These are phyloP conservation scores for Rhytidhysteron rufulum DNA, from an alignment of 2,329 filamentous ascomycete species.

Conservation along the genomic window DNA sequence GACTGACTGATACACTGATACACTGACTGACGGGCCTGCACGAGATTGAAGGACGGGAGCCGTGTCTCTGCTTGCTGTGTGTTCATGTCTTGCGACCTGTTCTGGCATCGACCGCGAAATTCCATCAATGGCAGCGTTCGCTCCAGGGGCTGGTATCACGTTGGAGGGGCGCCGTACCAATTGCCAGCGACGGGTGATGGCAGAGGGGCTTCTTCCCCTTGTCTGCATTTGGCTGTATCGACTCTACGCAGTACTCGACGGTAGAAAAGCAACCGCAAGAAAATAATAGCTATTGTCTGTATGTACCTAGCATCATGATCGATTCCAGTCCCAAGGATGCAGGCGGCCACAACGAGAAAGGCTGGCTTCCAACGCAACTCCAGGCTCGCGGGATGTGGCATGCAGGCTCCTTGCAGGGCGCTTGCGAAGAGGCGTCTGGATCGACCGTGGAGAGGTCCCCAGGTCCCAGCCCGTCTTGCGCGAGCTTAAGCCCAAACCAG, in stretches of 20 bases:
- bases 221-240: too few relatives aligned
- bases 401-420: conserved; percentile 8
- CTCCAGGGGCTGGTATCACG: conserved; percentile 1
- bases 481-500: conserved; percentile 19
- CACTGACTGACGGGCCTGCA: too few relatives aligned
- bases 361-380: conserved; percentile 11
- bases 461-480: conserved; percentile 19
- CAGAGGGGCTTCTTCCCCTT: not conserved
- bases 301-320: too few relatives aligned
- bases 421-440: conserved; percentile 14
- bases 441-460: conserved; percentile 20
- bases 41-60: not conserved
- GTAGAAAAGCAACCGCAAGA: too few relatives aligned
- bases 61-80: not conserved
- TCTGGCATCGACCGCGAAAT: not conserved
- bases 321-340: conserved; percentile 11
- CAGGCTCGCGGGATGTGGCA: conserved; percentile 22
- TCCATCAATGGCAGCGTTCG: not conserved
- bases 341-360: conserved; percentile 12
- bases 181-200: conserved; percentile 1
- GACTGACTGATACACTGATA: too few relatives aligned
- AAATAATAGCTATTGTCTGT: too few relatives aligned
- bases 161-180: conserved; percentile 2
- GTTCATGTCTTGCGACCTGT: too few relatives aligned
- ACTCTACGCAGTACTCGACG: conserved; percentile 14